Percentiles rank a stretch among this genome's conserved stretches.
These are phyloP conservation scores for Trichosporon sp. DNA, from an alignment of 1,284 basidiomycete species.

Conservation along the genomic window DNA sequence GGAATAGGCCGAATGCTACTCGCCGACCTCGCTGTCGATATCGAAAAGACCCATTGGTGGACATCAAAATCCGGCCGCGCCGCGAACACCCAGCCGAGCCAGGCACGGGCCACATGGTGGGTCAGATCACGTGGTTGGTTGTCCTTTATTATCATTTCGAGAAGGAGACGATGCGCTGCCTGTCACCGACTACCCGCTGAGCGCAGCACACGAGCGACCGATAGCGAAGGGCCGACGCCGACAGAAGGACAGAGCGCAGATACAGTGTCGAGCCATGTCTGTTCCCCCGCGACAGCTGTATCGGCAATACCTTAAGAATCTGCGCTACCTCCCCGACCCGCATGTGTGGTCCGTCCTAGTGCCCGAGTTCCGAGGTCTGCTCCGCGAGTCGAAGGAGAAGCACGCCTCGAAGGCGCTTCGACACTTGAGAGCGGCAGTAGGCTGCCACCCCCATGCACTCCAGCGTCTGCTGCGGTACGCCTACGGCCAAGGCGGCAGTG, in stretches of 20 bases:
- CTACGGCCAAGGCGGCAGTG: slow-evolving; percentile 2
- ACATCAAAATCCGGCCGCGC: not conserved
- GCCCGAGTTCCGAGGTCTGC: slow-evolving; percentile 18
- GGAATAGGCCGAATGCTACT: too few relatives aligned
- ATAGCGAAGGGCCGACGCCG: too few relatives aligned
- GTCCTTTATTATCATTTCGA: not conserved
- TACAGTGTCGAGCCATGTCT: not conserved
- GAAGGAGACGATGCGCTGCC: not conserved
- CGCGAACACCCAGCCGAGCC: not conserved
- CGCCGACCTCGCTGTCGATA: not conserved
- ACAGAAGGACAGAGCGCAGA: not conserved
- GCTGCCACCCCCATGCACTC: slow-evolving; percentile 38
- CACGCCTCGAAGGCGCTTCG: slow-evolving; percentile 21
- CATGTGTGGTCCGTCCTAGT: slow-evolving; percentile 33
- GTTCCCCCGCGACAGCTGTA: slow-evolving; percentile 17
- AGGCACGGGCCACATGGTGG: not conserved
- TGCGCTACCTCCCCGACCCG: slow-evolving; percentile 36
- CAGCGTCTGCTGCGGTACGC: slow-evolving; percentile 17
- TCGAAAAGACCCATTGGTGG: not conserved
- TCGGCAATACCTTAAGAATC: slow-evolving; percentile 28
- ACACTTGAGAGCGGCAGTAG: slow-evolving; percentile 32
- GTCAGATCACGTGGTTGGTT: not conserved
- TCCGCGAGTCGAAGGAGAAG: not conserved
- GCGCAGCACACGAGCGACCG: not conserved
- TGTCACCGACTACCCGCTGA: not conserved